phyloP scores from a whole-genome alignment of 805 yeast species.

The Candida palmyrensis region DNA sequence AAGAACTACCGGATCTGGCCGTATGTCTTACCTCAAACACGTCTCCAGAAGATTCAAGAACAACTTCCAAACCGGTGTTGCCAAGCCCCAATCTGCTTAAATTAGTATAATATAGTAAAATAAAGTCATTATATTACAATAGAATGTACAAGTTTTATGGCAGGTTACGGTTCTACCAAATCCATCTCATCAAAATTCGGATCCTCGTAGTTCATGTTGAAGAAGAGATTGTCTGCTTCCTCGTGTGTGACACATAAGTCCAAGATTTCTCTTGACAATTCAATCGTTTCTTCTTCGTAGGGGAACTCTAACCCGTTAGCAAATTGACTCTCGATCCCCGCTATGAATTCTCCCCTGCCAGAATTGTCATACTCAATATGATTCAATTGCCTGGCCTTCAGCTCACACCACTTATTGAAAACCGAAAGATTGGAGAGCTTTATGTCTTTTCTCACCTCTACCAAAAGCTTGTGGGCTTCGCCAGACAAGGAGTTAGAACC shows the following conservation, averaged over 20 bases:
- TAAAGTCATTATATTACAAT: slow-evolving; percentile 4
- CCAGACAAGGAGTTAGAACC: slow-evolving; percentile 37
- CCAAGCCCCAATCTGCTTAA: slow-evolving; percentile 63
- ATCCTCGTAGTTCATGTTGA: slow-evolving; percentile 51
- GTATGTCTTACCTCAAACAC: slow-evolving; percentile 96
- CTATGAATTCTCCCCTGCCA: slow-evolving; percentile 15
- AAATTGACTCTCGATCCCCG: slow-evolving; percentile 36
- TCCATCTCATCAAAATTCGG: slow-evolving; percentile 20
- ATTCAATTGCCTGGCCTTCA: slow-evolving; percentile 31
- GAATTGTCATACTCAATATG: slow-evolving; percentile 19
- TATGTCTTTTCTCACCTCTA: slow-evolving; percentile 25
- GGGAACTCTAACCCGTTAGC: slow-evolving; percentile 61
- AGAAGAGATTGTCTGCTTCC: slow-evolving; percentile 71
- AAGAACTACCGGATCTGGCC: slow-evolving; percentile 99
- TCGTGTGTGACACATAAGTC: slow-evolving; percentile 67
- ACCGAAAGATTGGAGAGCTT: slow-evolving; percentile 23
- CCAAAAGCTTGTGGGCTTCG: slow-evolving; percentile 32
- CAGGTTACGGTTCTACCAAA: slow-evolving; percentile 8
- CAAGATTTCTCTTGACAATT: slow-evolving; percentile 64
- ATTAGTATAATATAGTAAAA: slow-evolving; percentile 14
- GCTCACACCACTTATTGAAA: slow-evolving; percentile 44
- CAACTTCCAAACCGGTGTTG: slow-evolving; percentile 92
- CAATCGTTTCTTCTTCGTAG: slow-evolving; percentile 58
- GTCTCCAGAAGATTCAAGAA: slow-evolving; percentile 98
- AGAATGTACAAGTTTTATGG: neutral